Base-by-base conservation (phyloP, 495 filamentous ascomycete species). In the Hypoxylon fuscum region DNA sequence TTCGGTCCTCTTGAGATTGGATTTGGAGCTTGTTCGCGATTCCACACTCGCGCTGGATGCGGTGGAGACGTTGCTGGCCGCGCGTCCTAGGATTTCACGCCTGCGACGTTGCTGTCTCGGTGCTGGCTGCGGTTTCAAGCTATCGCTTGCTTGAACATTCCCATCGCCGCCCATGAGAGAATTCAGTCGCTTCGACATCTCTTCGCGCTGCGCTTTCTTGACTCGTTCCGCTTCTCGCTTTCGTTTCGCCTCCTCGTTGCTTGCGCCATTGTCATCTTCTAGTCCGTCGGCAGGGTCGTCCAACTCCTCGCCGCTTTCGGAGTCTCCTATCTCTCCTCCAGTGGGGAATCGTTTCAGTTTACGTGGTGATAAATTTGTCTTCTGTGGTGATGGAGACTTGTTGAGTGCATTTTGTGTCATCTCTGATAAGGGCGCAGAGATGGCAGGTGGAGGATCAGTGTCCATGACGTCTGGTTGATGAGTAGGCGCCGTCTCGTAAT, bases 1-100 rank as follows among this genome's bases (percentile, higher is more conserved):
- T 34, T 63, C 52, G 41, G 53, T 38, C 20, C 59, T 49, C 35
- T 25, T 55, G 18, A 38, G 12, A 34, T 46, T 62, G 25, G 54
- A 49, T 25, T 41, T 55, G 1, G 57, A 55, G 21, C 48, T 42
- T 22, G 64, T 17, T 10, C 25, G 37, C 1, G 68, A 68, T 15
- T 63, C 60, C 0, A 34, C 64, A 25, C 66, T 68, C 35, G 60
- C 63, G 35, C 68, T 74, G 43, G 76, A 77, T 0, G 66, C 71
- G 0, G 76, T 72, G 1, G 81, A 84, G 0, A 76, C 74, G 58
- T 83, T 85, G 59, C 81, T 84, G 9, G 77, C 62, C 0, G 76
- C 81, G 31, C 83, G 74, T 21, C 81, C 82, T 1, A 85, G 54
- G 20, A 84, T 79, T 37, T 79, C 66, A 4, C 76, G 76, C 25